Evolutionary conservation across 768 basidiomycete species (phyloP).

Genomic region (Lactifluus rugatus): DNA sequence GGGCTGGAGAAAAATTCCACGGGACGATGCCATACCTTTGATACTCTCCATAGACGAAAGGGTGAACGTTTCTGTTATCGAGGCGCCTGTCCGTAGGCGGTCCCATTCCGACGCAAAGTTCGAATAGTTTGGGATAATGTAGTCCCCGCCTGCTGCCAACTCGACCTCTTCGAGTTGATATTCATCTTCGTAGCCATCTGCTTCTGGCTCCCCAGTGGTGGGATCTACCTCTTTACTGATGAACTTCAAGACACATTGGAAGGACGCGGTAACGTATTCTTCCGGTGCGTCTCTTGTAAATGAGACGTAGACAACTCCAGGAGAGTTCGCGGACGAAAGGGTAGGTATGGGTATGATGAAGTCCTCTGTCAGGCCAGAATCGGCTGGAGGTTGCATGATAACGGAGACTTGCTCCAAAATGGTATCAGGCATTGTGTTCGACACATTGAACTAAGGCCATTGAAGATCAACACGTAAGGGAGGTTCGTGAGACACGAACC

Average conservation of each 20-base stretch:
- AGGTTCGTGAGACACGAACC: conserved; percentile 35
- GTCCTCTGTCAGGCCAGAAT: conserved; percentile 75
- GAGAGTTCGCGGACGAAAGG: conserved; percentile 58
- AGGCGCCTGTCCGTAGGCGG: conserved; percentile 65
- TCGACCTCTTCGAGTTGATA: conserved; percentile 97
- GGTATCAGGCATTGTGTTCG: conserved; percentile 93
- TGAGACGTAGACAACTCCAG: conserved; percentile 86
- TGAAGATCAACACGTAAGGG: conserved; percentile 10
- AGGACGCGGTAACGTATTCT: conserved; percentile 72
- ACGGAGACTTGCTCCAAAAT: conserved; percentile 92
- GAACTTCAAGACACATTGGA: conserved; percentile 88
- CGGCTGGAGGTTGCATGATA: conserved; percentile 76
- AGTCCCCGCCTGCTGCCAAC: conserved; percentile 78
- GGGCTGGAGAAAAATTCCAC: conserved; percentile 11
- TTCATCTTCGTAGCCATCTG: conserved; percentile 98
- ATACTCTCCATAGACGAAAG: conserved; percentile 87
- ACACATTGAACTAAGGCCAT: conserved; percentile 76
- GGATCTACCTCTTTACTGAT: conserved; percentile 97
- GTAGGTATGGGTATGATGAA: conserved; percentile 83
- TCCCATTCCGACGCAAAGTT: conserved; percentile 96
- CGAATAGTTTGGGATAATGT: conserved; percentile 89
- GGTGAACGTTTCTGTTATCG: conserved; percentile 86
- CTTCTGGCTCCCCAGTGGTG: conserved; percentile 88
- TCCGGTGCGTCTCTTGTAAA: conserved; percentile 78
- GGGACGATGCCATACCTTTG: conserved; percentile 53